These are phyloP conservation scores for Glonium stellatum DNA, from an alignment of 495 filamentous ascomycete genomes.

Conservation along the genomic window DNA sequence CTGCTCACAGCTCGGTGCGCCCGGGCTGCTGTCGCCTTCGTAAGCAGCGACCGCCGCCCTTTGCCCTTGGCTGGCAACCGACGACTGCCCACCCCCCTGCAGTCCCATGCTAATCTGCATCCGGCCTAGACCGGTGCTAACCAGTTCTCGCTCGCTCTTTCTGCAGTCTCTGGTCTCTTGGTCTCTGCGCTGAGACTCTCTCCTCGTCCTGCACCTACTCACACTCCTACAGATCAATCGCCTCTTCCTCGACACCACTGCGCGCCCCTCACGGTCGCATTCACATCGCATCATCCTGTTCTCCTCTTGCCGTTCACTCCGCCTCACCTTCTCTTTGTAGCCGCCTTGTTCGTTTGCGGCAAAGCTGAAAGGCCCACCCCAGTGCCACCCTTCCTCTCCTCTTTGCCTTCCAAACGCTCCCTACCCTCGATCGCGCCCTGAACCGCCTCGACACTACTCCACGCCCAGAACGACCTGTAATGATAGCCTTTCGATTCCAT, in stretches of 20 bases:
- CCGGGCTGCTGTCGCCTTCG: not conserved
- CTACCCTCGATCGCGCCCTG: conserved; percentile 13
- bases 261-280: not conserved
- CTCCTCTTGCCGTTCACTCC: not conserved
- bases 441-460: conserved; percentile 10
- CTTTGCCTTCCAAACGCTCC: conserved; percentile 7
- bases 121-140: not conserved
- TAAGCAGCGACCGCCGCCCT: not conserved
- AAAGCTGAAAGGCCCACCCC: conserved; percentile 4
- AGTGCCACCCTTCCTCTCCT: conserved; percentile 6
- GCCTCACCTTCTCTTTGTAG: not conserved
- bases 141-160: not conserved
- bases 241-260: not conserved
- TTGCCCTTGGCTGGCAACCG: not conserved
- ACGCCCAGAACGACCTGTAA: conserved; percentile 9
- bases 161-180: not conserved
- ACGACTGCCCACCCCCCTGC: not conserved
- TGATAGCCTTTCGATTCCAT: conserved; percentile 15
- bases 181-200: not conserved
- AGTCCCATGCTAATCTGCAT: not conserved
- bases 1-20: not conserved
- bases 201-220: not conserved
- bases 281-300: not conserved
- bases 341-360: not conserved
- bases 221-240: not conserved